These are phyloP conservation scores for Colletotrichum tanaceti DNA, from an alignment of 2,329 filamentous ascomycete species.

Conservation along the genomic window DNA sequence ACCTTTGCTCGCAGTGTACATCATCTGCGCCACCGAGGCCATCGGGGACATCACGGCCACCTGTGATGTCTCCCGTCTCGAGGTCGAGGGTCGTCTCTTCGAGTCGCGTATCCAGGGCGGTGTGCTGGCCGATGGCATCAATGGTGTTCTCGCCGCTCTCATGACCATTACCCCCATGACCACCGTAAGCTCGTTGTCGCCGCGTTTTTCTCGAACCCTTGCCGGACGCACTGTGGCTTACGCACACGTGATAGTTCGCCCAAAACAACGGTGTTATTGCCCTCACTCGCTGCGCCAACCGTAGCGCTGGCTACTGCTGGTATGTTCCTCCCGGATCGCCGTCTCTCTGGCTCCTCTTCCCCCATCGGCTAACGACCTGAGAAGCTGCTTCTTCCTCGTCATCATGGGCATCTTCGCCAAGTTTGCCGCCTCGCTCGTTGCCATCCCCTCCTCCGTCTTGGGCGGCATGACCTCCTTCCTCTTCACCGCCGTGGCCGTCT, in stretches of 20 bases:
- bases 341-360: background rate
- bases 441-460: slow-evolving; percentile 75
- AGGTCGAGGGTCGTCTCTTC: slow-evolving; percentile 77
- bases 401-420: slow-evolving; percentile 87
- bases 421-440: slow-evolving; percentile 81
- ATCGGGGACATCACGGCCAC: slow-evolving; percentile 86
- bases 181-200: slow-evolving; percentile 50
- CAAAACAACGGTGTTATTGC: slow-evolving; percentile 90
- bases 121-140: slow-evolving; percentile 80
- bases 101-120: slow-evolving; percentile 84
- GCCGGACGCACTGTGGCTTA: too few relatives aligned
- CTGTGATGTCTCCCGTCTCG: slow-evolving; percentile 81
- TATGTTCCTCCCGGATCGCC: background rate
- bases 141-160: slow-evolving; percentile 79
- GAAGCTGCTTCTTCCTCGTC: slow-evolving; percentile 75
- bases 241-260: slow-evolving; percentile 63
- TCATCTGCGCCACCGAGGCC: slow-evolving; percentile 81
- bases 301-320: slow-evolving; percentile 81
- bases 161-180: slow-evolving; percentile 85
- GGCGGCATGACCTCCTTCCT: slow-evolving; percentile 83
- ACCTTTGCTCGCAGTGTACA: slow-evolving; percentile 75
- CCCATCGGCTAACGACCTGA: background rate
- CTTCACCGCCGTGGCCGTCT: slow-evolving; percentile 80
- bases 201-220: background rate
- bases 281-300: slow-evolving; percentile 82